Conservation (phyloP, 768 basidiomycete genomes). For the Rhodocollybia butyracea region DNA sequence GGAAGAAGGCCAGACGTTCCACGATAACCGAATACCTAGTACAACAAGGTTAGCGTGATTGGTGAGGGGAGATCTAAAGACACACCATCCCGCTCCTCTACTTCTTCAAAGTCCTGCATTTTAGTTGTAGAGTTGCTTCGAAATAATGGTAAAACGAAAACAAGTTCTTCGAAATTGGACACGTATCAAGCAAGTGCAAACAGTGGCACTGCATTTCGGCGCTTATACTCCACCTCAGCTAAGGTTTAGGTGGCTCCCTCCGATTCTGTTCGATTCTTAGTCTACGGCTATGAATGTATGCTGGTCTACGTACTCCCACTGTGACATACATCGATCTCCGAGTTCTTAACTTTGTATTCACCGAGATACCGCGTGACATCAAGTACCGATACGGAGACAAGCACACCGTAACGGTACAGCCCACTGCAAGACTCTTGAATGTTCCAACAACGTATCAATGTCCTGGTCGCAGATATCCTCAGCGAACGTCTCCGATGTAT, state of each 20-base stretch:
- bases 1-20: conserved; percentile 99
- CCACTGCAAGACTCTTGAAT: too few relatives aligned
- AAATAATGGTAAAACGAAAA: not conserved
- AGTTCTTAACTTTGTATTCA: too few relatives aligned
- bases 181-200: conserved; percentile 3
- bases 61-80: not conserved
- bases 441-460: too few relatives aligned
- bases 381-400: too few relatives aligned
- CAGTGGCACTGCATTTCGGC: not conserved
- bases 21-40: conserved; percentile 88
- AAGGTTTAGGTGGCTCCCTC: not conserved
- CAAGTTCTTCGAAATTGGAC: not conserved
- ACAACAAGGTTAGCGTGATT: not conserved
- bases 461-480: too few relatives aligned
- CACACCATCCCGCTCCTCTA: conserved; percentile 94
- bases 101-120: conserved; percentile 92
- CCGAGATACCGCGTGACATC: too few relatives aligned
- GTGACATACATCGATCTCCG: too few relatives aligned
- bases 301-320: too few relatives aligned
- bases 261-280: too few relatives aligned
- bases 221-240: not conserved
- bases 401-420: too few relatives aligned
- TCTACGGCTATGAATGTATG: too few relatives aligned
- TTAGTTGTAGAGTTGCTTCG: conserved; percentile 10
- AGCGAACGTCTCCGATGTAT: too few relatives aligned